Percentiles rank a stretch among this genome's conserved stretches.
Conservation (phyloP, 2,329 filamentous ascomycete species). For the Stemphylium beticola region DNA sequence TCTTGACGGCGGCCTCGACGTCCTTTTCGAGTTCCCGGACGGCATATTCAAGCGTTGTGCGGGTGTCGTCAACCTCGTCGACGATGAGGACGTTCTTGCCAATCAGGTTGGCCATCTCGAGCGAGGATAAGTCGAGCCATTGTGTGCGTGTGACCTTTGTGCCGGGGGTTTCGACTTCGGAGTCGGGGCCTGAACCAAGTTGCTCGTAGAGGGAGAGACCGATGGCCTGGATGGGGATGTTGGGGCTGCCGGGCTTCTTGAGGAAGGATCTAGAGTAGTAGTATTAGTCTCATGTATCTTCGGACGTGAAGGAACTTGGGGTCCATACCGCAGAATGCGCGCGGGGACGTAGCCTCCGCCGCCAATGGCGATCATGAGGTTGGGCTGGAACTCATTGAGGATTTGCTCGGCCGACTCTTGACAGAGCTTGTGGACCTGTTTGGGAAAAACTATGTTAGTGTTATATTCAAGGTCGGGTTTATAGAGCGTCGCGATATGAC, state of each 20-base stretch:
- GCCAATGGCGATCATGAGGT: slow-evolving; percentile 98
- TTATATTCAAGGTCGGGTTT: neutral
- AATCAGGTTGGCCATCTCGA: slow-evolving; percentile 87
- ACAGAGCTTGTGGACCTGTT: slow-evolving; percentile 95
- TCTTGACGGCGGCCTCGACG: slow-evolving; percentile 78
- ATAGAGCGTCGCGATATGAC: neutral
- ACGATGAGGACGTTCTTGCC: slow-evolving; percentile 93
- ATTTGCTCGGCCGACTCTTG: slow-evolving; percentile 82
- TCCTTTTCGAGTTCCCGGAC: slow-evolving; percentile 95
- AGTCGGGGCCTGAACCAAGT: slow-evolving; percentile 66
- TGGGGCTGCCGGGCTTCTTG: slow-evolving; percentile 82
- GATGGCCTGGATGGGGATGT: slow-evolving; percentile 99
- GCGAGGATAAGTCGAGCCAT: slow-evolving; percentile 89
- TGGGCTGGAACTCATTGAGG: slow-evolving; percentile 83
- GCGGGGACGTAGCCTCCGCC: slow-evolving; percentile 97
- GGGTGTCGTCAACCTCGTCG: slow-evolving; percentile 94
- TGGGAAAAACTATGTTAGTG: slow-evolving; percentile 12
- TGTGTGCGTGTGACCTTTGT: slow-evolving; percentile 97
- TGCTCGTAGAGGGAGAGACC: slow-evolving; percentile 96
- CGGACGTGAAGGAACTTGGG: neutral
- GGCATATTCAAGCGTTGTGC: slow-evolving; percentile 92
- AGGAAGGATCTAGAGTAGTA: slow-evolving; percentile 73
- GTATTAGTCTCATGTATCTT: neutral
- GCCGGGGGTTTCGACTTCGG: slow-evolving; percentile 76
- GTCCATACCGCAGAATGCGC: slow-evolving; percentile 78